Base-by-base conservation (phyloP, 2,329 filamentous ascomycete genomes). In the Bipolaris gigantea region DNA sequence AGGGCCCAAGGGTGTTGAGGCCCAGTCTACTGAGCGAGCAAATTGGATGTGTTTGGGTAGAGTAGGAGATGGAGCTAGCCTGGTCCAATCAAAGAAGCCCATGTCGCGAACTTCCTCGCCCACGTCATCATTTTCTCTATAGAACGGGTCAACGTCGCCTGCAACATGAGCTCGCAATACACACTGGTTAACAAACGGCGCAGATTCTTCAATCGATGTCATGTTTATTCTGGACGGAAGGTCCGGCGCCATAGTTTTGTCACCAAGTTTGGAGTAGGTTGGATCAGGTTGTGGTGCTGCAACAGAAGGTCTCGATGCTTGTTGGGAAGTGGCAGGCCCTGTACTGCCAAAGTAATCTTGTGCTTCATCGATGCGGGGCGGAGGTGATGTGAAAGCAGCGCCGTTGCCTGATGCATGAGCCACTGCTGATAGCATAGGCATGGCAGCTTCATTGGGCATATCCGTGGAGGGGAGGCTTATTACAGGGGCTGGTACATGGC, bases 71-170 rank as follows among this genome's bases (percentile, higher is more conserved):
- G 87, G 47, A 1, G 87, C 84, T 44, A 93, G 79, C 49, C 85
- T 82, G 4, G 90, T 94, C 90, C 90, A 94, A 72, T 95, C 90
- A 67, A 92, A 93, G 30, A 85, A 88, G 11, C 82, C 78, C 61
- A 78, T 67, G 47, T 80, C 67, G 53, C 66, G 62, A 25, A 35
- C 44, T n/a, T 68, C 57, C 30, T 69, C 58, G 21, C 64, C 52
- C 41, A 59, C 50, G 25, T 48, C 19, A 48, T 58, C 61, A 3
- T 59, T 48, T 54, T 62, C 60, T 61, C 71, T 73, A 62, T 60
- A 61, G 57, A 76, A 76, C 51, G 67, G 54, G 71, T 76, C 74
- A 74, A 74, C 64, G 61, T 72, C 67, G 59, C 73, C 74, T 47
- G 73, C 74, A 65, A 63, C 64, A 18, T 73, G 65, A 54, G 74